Evolutionary conservation across 768 basidiomycete species (phyloP).

Genomic region (Lyophyllum semitale): DNA sequence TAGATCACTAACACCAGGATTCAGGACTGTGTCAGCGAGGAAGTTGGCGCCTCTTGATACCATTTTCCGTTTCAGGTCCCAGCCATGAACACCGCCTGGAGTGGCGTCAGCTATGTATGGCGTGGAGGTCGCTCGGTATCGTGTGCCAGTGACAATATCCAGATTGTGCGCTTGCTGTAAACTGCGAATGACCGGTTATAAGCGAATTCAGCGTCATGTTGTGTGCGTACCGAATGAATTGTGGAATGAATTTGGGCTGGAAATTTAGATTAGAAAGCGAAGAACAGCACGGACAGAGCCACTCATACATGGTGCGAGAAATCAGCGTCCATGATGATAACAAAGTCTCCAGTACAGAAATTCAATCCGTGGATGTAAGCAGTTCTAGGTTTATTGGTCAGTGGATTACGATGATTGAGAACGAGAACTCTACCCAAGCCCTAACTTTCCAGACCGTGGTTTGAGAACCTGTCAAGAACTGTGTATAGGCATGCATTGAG

Average conservation of each 20-base stretch:
- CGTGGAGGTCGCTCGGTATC: constrained; percentile 68
- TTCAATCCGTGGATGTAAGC: constrained; percentile 92
- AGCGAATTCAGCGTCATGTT: neutral
- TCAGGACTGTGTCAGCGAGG: constrained; percentile 82
- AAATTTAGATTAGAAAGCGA: neutral
- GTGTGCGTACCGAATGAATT: constrained; percentile 75
- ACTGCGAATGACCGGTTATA: constrained; percentile 35
- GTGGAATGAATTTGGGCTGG: constrained; percentile 93
- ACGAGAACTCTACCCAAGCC: constrained; percentile 66
- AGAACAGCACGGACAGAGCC: neutral
- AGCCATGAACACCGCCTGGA: constrained; percentile 88
- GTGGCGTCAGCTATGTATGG: constrained; percentile 58
- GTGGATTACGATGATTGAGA: neutral
- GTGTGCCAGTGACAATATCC: constrained; percentile 92
- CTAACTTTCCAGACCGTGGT: constrained; percentile 89
- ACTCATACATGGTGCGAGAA: constrained; percentile 87
- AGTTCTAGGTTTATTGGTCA: constrained; percentile 39
- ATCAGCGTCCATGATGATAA: constrained; percentile 97
- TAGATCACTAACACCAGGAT: constrained; percentile 85
- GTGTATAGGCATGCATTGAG: neutral
- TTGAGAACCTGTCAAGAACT: constrained; percentile 59
- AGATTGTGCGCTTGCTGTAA: constrained; percentile 84
- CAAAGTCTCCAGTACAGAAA: constrained; percentile 89
- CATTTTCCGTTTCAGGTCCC: constrained; percentile 89
- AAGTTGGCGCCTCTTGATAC: constrained; percentile 91